These are phyloP conservation scores for Vachellia pachyceras DNA, from an alignment of 306 rosid species.

Conservation along the genomic window DNA sequence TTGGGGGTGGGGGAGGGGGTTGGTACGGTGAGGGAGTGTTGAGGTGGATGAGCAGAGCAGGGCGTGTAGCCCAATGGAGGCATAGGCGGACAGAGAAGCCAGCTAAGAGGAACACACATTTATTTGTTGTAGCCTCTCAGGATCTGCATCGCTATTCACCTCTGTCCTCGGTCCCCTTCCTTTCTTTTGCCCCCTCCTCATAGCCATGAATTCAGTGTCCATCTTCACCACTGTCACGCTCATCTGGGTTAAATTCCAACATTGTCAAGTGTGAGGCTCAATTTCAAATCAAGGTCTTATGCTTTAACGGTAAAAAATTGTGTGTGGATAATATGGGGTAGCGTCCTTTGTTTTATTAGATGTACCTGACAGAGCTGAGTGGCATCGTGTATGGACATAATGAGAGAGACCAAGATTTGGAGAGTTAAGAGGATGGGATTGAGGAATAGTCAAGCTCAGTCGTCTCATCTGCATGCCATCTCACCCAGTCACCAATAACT, in stretches of 20 bases:
- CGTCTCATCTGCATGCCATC: constrained; percentile 56
- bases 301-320: too few relatives aligned
- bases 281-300: too few relatives aligned
- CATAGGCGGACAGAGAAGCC: constrained; percentile 44
- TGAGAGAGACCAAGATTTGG: constrained; percentile 51
- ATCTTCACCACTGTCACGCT: too few relatives aligned
- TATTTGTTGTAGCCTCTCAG: constrained; percentile 41
- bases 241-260: too few relatives aligned
- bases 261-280: too few relatives aligned
- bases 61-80: constrained; percentile 45
- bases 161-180: constrained; percentile 53
- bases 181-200: constrained; percentile 29
- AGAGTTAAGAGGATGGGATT: constrained; percentile 46
- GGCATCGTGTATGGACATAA: not conserved
- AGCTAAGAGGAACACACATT: constrained; percentile 57
- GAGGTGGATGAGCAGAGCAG: not conserved
- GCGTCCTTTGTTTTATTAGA: not conserved
- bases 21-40: too few relatives aligned
- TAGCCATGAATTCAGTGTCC: constrained; percentile 78
- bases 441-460: constrained; percentile 62
- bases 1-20: too few relatives aligned
- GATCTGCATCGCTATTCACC: constrained; percentile 39
- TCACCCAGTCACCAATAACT: constrained; percentile 41
- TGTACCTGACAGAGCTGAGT: not conserved
- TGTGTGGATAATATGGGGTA: not conserved